Evolutionary conservation across 176 grass and related monocot genomes (phyloP).

Genomic region (Bothriochloa decipiens): DNA sequence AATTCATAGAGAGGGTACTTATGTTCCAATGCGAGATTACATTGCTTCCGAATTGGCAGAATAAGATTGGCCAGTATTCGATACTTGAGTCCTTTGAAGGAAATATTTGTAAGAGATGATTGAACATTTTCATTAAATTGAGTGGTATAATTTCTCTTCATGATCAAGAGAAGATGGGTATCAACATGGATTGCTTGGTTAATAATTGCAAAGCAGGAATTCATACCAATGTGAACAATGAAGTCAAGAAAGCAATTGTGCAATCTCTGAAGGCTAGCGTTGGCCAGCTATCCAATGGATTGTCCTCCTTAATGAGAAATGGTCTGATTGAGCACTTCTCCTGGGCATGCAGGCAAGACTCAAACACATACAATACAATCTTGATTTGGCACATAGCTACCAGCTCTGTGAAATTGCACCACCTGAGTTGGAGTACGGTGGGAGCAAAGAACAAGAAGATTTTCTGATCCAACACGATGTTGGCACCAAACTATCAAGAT

Average conservation of each 20-base stretch:
- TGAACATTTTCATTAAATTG: neutral
- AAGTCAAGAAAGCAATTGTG: slow-evolving; percentile 26
- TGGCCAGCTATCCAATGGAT: slow-evolving; percentile 23
- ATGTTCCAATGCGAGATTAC: slow-evolving; percentile 5
- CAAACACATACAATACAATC: slow-evolving; percentile 11
- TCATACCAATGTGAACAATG: neutral
- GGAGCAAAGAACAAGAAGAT: neutral
- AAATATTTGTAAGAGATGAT: neutral
- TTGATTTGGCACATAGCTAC: slow-evolving; percentile 17
- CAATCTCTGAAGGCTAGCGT: neutral
- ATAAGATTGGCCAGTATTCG: slow-evolving; percentile 14
- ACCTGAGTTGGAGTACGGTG: neutral
- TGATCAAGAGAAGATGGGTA: slow-evolving; percentile 13
- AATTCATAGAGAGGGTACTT: neutral
- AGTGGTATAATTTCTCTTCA: neutral
- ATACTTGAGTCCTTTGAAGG: slow-evolving; percentile 9
- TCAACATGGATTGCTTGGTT: neutral
- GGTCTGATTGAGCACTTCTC: slow-evolving; percentile 6
- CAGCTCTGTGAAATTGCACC: too few relatives aligned
- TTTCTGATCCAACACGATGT: slow-evolving; percentile 6
- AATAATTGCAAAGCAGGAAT: slow-evolving; percentile 1
- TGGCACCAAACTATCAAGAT: slow-evolving; percentile 14
- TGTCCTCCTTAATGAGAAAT: neutral
- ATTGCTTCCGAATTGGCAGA: slow-evolving; percentile 17
- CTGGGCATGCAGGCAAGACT: slow-evolving; percentile 17